Conservation (phyloP, 257 asterid species). For the Nicotiana attenuata region DNA sequence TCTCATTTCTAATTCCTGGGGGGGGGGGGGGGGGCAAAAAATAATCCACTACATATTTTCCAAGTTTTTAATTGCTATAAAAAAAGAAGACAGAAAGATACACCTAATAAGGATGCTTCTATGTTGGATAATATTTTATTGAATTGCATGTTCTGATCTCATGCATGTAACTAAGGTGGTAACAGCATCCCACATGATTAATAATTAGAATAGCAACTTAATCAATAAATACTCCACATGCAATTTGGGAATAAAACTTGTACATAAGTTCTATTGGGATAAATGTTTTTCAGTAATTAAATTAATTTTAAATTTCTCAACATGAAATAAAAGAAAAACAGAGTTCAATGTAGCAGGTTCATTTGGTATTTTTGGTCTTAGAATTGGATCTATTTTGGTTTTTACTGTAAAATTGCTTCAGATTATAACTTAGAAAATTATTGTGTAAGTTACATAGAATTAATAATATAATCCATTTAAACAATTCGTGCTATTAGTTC, state of each 20-base stretch:
- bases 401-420: not conserved
- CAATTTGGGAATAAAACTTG: not conserved
- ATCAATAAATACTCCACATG: not conserved
- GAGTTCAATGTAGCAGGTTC: not conserved
- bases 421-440: not conserved
- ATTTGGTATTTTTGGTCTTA: not conserved
- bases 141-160: conserved; percentile 20
- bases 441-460: not conserved
- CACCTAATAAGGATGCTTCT: conserved; percentile 32
- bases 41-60: not conserved
- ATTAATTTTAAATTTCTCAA: not conserved
- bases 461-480: not conserved
- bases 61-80: not conserved
- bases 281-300: not conserved
- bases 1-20: not conserved
- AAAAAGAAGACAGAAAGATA: conserved; percentile 11
- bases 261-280: not conserved
- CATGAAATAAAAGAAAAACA: not conserved
- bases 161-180: not conserved
- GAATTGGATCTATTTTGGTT: not conserved
- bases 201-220: not conserved
- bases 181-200: not conserved
- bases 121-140: not conserved
- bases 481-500: not conserved
- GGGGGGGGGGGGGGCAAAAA: no score